These are phyloP conservation scores for Spiraea crenata DNA, from an alignment of 331 rosid genomes.

Conservation along the genomic window DNA sequence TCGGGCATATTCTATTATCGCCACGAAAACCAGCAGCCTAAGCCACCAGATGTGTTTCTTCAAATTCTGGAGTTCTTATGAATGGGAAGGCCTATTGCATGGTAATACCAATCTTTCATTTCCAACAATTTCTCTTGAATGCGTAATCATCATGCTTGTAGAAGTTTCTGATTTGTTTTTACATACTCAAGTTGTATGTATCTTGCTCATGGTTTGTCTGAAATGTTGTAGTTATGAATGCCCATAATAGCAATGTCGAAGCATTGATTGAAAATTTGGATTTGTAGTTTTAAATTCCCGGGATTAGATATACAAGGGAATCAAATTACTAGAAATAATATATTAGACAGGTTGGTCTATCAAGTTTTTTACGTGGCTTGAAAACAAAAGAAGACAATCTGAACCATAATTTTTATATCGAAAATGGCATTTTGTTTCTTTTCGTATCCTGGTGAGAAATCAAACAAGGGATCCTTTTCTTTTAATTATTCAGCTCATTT, in stretches of 20 bases:
- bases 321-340: too few species aligned
- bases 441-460: not conserved
- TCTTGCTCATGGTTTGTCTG: not conserved
- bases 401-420: not conserved
- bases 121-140: not conserved
- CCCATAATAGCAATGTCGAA: not conserved
- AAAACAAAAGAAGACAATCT: not conserved
- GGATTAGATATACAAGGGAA: not conserved
- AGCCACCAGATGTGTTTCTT: conserved; percentile 45
- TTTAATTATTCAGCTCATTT: not conserved
- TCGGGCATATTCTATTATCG: conserved; percentile 41
- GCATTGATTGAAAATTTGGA: not conserved
- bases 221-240: not conserved
- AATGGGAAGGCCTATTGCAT: conserved; percentile 49
- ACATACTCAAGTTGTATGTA: too few species aligned
- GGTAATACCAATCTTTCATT: conserved; percentile 28
- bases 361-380: not conserved
- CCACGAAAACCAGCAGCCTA: conserved; percentile 36
- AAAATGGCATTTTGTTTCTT: not conserved
- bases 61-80: conserved; percentile 56
- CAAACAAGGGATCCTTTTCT: not conserved
- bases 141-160: not conserved
- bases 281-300: not conserved
- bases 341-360: too few species aligned
- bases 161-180: not conserved